Evolutionary conservation across 106 monocot genomes (phyloP).

Genomic region (Alisma plantagoaquatica): DNA sequence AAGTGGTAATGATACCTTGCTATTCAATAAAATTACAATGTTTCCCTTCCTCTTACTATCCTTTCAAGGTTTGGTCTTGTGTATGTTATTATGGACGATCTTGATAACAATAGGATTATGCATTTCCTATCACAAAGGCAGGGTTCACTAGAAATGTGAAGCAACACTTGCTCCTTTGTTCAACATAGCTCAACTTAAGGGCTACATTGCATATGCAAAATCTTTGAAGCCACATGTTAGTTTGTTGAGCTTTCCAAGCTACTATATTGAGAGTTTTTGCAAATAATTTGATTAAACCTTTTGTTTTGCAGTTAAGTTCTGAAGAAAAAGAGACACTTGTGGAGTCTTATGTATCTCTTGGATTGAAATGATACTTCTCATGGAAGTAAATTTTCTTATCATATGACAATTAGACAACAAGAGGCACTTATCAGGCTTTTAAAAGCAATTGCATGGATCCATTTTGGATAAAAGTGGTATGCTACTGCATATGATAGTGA

Average conservation of each 20-base stretch:
- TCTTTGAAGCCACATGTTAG: constrained; percentile 82
- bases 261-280: not conserved
- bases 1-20: not conserved
- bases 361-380: constrained; percentile 77
- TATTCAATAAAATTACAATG: constrained; percentile 66
- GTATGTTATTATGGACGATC: constrained; percentile 95
- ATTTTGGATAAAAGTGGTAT: constrained; percentile 68
- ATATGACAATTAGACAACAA: constrained; percentile 96
- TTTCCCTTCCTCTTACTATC: constrained; percentile 72
- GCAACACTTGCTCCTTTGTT: constrained; percentile 87
- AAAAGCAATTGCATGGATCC: constrained; percentile 87
- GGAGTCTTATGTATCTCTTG: constrained; percentile 88
- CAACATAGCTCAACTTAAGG: constrained; percentile 76
- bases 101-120: constrained; percentile 88
- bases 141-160: constrained; percentile 90
- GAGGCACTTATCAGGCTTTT: constrained; percentile 92
- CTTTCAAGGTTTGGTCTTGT: constrained; percentile 79
- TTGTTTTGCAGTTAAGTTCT: constrained; percentile 58
- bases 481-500: too few species aligned
- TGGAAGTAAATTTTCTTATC: constrained; percentile 94
- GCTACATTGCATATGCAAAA: constrained; percentile 83
- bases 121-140: constrained; percentile 96
- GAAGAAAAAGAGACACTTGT: constrained; percentile 84
- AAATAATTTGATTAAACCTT: not conserved
- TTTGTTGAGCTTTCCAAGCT: not conserved